Percentiles rank a stretch among this genome's conserved stretches.
These are phyloP conservation scores for Podila epicladia DNA, from an alignment of 192 early-diverging fungal species.

Conservation along the genomic window DNA sequence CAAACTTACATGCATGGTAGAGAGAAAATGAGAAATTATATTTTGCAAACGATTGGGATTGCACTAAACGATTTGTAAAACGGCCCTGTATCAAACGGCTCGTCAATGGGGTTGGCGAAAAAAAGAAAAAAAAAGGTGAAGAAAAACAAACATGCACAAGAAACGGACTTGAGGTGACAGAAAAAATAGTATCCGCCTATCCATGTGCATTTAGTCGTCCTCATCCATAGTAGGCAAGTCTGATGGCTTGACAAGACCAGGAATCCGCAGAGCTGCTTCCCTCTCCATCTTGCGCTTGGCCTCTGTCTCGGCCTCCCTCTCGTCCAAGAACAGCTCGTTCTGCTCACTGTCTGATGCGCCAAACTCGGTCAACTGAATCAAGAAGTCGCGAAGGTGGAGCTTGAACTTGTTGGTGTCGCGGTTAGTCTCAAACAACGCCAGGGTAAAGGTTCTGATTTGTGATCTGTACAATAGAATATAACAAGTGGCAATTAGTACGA, in stretches of 20 bases:
- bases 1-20: too few species aligned
- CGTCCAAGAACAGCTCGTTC: slow-evolving; percentile 86
- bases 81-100: too few species aligned
- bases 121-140: too few species aligned
- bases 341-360: slow-evolving; percentile 74
- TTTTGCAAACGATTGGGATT: too few species aligned
- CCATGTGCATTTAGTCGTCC: slow-evolving; percentile 41
- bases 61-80: too few species aligned
- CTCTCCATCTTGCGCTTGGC: slow-evolving; percentile 80
- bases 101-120: too few species aligned
- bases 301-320: slow-evolving; percentile 87
- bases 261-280: slow-evolving; percentile 86
- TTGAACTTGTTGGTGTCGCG: slow-evolving; percentile 89
- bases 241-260: slow-evolving; percentile 97
- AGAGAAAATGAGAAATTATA: too few species aligned
- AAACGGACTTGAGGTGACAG: too few species aligned
- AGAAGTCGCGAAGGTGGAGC: slow-evolving; percentile 94
- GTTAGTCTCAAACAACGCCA: slow-evolving; percentile 87
- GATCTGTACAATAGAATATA: slow-evolving; percentile 54
- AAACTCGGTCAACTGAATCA: slow-evolving; percentile 95
- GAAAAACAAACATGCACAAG: neutral
- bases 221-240: slow-evolving; percentile 73
- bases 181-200: too few species aligned
- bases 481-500: neutral
- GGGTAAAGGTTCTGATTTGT: slow-evolving; percentile 89